Conservation (phyloP, 1,284 basidiomycete genomes). For the Ganoderma resinaceum region DNA sequence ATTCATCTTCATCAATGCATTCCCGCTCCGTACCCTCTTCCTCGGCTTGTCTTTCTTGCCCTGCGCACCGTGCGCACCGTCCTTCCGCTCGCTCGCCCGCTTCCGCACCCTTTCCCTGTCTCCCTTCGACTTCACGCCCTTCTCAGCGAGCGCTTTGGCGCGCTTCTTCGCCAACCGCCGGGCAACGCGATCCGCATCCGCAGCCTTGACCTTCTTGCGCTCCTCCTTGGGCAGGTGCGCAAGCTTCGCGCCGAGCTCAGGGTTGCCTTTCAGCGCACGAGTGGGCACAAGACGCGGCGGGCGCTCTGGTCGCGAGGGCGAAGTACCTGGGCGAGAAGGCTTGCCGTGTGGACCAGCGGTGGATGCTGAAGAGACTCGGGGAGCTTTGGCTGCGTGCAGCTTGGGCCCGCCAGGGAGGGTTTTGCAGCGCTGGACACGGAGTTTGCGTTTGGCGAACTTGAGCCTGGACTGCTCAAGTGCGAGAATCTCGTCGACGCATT, state of each 20-base stretch:
- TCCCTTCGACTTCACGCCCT: slow-evolving; percentile 46
- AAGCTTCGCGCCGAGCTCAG: slow-evolving; percentile 78
- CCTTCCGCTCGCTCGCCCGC: slow-evolving; percentile 47
- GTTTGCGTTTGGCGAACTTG: slow-evolving; percentile 89
- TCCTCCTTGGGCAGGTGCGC: slow-evolving; percentile 84
- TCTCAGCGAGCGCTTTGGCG: slow-evolving; percentile 63
- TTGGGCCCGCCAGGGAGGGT: slow-evolving; percentile 50
- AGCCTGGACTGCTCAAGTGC: slow-evolving; percentile 78
- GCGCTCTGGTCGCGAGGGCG: neutral
- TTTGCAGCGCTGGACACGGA: slow-evolving; percentile 89
- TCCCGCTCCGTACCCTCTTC: slow-evolving; percentile 64
- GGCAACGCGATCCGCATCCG: slow-evolving; percentile 81
- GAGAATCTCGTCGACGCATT: slow-evolving; percentile 90
- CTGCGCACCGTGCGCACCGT: slow-evolving; percentile 15
- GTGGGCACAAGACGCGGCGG: slow-evolving; percentile 29
- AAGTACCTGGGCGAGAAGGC: slow-evolving; percentile 14
- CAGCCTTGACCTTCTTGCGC: slow-evolving; percentile 81
- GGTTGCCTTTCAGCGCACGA: slow-evolving; percentile 77
- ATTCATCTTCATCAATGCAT: slow-evolving; percentile 61
- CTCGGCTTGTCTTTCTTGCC: slow-evolving; percentile 45
- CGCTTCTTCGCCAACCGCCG: slow-evolving; percentile 91
- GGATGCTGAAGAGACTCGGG: slow-evolving; percentile 19
- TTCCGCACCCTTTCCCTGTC: slow-evolving; percentile 58
- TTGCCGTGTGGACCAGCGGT: slow-evolving; percentile 31
- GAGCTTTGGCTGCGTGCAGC: slow-evolving; percentile 26